Conservation (phyloP, 2,329 filamentous ascomycete genomes). For the Clarireedia homoeocarpa region DNA sequence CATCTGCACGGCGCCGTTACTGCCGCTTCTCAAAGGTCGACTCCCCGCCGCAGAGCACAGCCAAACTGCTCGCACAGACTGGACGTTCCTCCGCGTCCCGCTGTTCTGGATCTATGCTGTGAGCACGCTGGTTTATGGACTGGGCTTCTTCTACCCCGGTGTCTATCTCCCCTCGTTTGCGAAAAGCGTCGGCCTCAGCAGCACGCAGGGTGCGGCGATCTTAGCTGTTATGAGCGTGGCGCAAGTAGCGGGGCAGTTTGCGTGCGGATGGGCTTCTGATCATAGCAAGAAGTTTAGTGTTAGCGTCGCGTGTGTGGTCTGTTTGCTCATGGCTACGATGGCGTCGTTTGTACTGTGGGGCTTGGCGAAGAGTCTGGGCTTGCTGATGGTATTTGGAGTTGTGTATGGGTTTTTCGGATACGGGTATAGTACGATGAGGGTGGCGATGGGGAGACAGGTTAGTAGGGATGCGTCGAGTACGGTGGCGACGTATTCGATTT, state of each 20-base stretch:
- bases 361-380: slow-evolving; percentile 35
- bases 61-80: slow-evolving; percentile 16
- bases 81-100: slow-evolving; percentile 35
- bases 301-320: slow-evolving; percentile 34
- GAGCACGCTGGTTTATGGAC: slow-evolving; percentile 43
- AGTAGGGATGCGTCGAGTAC: slow-evolving; percentile 24
- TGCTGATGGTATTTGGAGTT: slow-evolving; percentile 41
- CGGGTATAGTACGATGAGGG: slow-evolving; percentile 43
- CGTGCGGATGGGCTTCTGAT: slow-evolving; percentile 43
- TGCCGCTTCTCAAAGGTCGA: slow-evolving; percentile 35
- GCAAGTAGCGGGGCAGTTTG: slow-evolving; percentile 40
- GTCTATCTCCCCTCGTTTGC: slow-evolving; percentile 42
- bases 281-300: slow-evolving; percentile 32
- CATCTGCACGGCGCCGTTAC: slow-evolving; percentile 34
- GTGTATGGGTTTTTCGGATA: slow-evolving; percentile 49
- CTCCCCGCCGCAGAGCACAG: slow-evolving; percentile 34
- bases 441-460: slow-evolving; percentile 29
- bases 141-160: slow-evolving; percentile 48
- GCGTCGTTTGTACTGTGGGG: slow-evolving; percentile 46
- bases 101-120: slow-evolving; percentile 42
- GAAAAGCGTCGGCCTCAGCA: slow-evolving; percentile 47
- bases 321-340: slow-evolving; percentile 38
- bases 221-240: slow-evolving; percentile 42
- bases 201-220: slow-evolving; percentile 54
- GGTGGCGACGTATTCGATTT: slow-evolving; percentile 25